phyloP scores from a whole-genome alignment of 805 yeast genomes.

The Phaffomyces thermotolerans region DNA sequence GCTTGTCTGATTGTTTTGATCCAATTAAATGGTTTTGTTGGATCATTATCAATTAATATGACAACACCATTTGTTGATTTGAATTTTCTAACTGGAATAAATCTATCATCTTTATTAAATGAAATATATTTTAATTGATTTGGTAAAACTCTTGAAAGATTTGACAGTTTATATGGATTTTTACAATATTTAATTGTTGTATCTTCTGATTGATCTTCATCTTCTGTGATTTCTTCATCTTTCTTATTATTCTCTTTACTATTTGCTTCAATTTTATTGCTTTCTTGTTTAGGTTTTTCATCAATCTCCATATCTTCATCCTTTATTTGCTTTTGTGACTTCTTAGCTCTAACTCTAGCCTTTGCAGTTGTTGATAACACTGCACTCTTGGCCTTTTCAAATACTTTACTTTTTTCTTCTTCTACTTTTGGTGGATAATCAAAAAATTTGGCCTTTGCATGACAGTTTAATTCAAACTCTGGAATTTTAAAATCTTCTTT shows the following conservation, averaged over 20 bases:
- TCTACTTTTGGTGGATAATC: slow-evolving; percentile 87
- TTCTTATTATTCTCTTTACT: slow-evolving; percentile 2
- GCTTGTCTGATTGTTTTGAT: slow-evolving; percentile 82
- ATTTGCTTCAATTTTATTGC: slow-evolving; percentile 6
- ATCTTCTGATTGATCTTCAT: slow-evolving; percentile 23
- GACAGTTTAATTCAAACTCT: slow-evolving; percentile 71
- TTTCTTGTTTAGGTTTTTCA: slow-evolving; percentile 28
- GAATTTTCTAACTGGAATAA: slow-evolving; percentile 74
- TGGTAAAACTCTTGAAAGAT: slow-evolving; percentile 85
- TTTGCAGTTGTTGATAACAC: slow-evolving; percentile 88
- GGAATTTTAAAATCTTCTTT: slow-evolving; percentile 83
- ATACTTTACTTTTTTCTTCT: slow-evolving; percentile 70
- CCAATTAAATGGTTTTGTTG: slow-evolving; percentile 52
- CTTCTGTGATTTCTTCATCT: slow-evolving; percentile 24
- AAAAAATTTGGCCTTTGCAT: slow-evolving; percentile 71
- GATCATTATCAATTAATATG: slow-evolving; percentile 56
- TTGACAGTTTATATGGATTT: slow-evolving; percentile 62
- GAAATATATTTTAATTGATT: slow-evolving; percentile 79
- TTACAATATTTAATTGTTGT: slow-evolving; percentile 46
- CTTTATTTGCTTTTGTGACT: slow-evolving; percentile 44
- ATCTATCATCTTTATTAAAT: slow-evolving; percentile 67
- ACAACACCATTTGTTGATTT: slow-evolving; percentile 65
- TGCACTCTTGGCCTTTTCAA: slow-evolving; percentile 87
- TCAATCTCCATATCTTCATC: slow-evolving; percentile 42
- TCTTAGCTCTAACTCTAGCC: slow-evolving; percentile 89